Percentiles rank a stretch among this genome's conserved stretches.
Conservation (phyloP, 805 yeast species). For the Nakazawaea molendinolei region DNA sequence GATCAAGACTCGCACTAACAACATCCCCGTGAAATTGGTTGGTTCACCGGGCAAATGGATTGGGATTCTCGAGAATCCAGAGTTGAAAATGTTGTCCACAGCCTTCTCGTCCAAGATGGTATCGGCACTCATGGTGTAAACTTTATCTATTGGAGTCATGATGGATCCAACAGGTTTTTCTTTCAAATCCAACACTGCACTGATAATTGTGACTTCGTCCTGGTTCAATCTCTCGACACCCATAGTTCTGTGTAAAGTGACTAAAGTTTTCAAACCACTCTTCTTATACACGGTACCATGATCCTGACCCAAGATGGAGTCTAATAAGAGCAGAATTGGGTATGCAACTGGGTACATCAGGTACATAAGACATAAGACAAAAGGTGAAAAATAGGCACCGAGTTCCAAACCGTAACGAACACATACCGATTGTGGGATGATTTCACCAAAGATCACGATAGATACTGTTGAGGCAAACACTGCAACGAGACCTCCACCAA, state of each 20-base stretch:
- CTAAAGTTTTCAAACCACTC: constrained; percentile 88
- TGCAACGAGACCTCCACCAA: constrained; percentile 98
- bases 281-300: constrained; percentile 94
- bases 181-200: constrained; percentile 88
- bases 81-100: constrained; percentile 84
- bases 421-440: constrained; percentile 90
- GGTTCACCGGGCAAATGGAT: constrained; percentile 89
- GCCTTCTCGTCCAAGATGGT: constrained; percentile 73
- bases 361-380: constrained; percentile 80
- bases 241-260: constrained; percentile 88
- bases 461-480: constrained; percentile 89
- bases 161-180: constrained; percentile 81
- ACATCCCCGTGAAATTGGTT: constrained; percentile 88
- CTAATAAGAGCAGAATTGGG: constrained; percentile 80
- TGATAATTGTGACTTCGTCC: constrained; percentile 94
- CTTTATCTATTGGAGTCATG: constrained; percentile 92
- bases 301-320: constrained; percentile 82
- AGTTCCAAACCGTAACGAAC: constrained; percentile 89
- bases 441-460: constrained; percentile 92
- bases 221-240: constrained; percentile 89
- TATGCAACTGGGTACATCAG: constrained; percentile 87
- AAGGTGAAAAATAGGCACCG: constrained; percentile 87
- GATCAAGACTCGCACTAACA: constrained; percentile 83
- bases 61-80: constrained; percentile 94
- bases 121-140: constrained; percentile 82